phyloP scores from a whole-genome alignment of 73 alveolate species.

The Tetrahymena borealis region DNA sequence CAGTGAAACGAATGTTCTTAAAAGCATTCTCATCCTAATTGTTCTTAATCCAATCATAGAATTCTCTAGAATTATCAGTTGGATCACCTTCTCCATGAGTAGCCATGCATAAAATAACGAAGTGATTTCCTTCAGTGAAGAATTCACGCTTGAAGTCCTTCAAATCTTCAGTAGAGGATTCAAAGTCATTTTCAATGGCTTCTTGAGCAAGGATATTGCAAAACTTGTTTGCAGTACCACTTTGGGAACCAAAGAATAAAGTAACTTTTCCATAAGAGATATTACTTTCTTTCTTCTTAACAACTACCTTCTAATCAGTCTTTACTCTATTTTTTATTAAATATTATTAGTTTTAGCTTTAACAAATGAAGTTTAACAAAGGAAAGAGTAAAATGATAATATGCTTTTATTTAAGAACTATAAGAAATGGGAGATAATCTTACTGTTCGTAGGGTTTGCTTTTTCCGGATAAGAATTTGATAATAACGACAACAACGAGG shows the following conservation, averaged over 20 bases:
- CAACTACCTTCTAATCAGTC: neutral
- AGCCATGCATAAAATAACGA: constrained; percentile 51
- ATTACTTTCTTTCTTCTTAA: neutral
- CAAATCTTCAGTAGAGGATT: constrained; percentile 18
- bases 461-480: neutral
- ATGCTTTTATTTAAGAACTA: neutral
- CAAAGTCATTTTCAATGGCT: constrained; percentile 22
- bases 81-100: constrained; percentile 83
- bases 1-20: constrained; percentile 39
- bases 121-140: constrained; percentile 14
- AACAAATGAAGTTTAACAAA: no score
- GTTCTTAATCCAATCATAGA: constrained; percentile 48
- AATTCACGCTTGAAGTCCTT: constrained; percentile 50
- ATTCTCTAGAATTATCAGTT: constrained; percentile 61
- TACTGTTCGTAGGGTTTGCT: neutral
- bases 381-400: no score
- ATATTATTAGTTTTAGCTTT: no score
- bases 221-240: constrained; percentile 37
- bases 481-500: neutral
- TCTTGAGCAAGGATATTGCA: constrained; percentile 29
- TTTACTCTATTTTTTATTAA: neutral
- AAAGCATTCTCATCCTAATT: constrained; percentile 21
- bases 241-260: constrained; percentile 20
- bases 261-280: neutral
- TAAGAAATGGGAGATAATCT: neutral